Conservation (phyloP, 805 yeast genomes). For the Pichia kluyveri region DNA sequence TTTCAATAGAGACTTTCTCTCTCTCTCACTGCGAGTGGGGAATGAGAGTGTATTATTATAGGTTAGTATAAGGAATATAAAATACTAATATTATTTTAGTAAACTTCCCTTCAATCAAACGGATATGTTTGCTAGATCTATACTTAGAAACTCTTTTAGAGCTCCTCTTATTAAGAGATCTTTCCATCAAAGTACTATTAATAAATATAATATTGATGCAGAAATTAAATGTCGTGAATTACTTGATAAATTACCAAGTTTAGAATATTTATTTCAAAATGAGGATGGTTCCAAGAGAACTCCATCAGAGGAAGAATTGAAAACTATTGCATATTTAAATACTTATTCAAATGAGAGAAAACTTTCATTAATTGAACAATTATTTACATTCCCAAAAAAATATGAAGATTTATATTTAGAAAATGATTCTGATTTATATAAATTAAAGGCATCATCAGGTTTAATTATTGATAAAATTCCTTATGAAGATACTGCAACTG, state of each 20-base stretch:
- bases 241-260: conserved; percentile 54
- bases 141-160: conserved; percentile 3
- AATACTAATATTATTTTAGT: too few species aligned
- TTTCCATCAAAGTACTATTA: conserved; percentile 6
- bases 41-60: too few species aligned
- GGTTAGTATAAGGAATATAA: too few species aligned
- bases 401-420: conserved; percentile 43
- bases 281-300: conserved; percentile 67
- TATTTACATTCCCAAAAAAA: conserved; percentile 42
- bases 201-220: conserved; percentile 13
- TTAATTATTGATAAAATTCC: conserved; percentile 78
- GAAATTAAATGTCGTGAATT: conserved; percentile 57
- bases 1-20: too few species aligned
- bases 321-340: conserved; percentile 64
- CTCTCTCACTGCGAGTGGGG: too few species aligned
- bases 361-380: conserved; percentile 36
- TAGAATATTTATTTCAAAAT: conserved; percentile 59
- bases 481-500: conserved; percentile 68
- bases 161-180: conserved; percentile 2
- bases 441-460: conserved; percentile 49
- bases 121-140: conserved; percentile 6
- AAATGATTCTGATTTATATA: conserved; percentile 53
- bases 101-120: too few species aligned
- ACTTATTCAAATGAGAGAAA: conserved; percentile 48
- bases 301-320: conserved; percentile 63